Conservation (phyloP, 1,139 yeast species). For the Blastobotrys arbuscula region DNA sequence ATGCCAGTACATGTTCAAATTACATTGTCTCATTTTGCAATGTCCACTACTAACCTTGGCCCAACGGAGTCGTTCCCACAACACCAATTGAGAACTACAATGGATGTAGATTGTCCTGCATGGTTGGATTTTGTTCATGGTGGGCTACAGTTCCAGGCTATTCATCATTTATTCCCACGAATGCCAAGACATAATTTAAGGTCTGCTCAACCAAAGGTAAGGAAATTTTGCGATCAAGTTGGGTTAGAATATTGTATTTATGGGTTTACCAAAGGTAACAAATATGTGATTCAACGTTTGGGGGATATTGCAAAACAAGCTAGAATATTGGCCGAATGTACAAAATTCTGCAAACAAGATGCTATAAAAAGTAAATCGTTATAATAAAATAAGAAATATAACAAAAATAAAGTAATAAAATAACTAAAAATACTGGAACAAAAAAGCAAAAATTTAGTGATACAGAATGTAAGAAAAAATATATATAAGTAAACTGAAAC, state of each 20-base stretch:
- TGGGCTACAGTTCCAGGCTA: constrained; percentile 86
- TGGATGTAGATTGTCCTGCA: constrained; percentile 92
- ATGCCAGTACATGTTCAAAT: constrained; percentile 92
- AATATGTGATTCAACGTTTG: constrained; percentile 59
- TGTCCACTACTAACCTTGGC: constrained; percentile 86
- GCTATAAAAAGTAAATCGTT: background rate
- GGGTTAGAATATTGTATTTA: constrained; percentile 80
- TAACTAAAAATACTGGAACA: too few relatives aligned
- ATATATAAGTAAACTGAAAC: too few relatives aligned
- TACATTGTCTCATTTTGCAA: constrained; percentile 85
- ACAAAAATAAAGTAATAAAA: too few relatives aligned
- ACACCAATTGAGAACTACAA: constrained; percentile 80
- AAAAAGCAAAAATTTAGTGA: too few relatives aligned
- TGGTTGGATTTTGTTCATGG: constrained; percentile 92
- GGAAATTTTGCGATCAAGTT: constrained; percentile 68
- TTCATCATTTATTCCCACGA: constrained; percentile 86
- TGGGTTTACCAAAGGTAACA: constrained; percentile 77
- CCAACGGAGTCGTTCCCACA: constrained; percentile 75
- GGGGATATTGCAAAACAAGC: constrained; percentile 80
- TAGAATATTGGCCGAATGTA: constrained; percentile 61
- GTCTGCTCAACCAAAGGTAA: constrained; percentile 62
- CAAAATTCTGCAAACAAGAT: constrained; percentile 34
- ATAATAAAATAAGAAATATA: too few relatives aligned
- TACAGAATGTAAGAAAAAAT: too few relatives aligned
- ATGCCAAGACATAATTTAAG: constrained; percentile 84